Conservation (phyloP, 2,329 filamentous ascomycete genomes). For the Colletotrichum phormii region DNA sequence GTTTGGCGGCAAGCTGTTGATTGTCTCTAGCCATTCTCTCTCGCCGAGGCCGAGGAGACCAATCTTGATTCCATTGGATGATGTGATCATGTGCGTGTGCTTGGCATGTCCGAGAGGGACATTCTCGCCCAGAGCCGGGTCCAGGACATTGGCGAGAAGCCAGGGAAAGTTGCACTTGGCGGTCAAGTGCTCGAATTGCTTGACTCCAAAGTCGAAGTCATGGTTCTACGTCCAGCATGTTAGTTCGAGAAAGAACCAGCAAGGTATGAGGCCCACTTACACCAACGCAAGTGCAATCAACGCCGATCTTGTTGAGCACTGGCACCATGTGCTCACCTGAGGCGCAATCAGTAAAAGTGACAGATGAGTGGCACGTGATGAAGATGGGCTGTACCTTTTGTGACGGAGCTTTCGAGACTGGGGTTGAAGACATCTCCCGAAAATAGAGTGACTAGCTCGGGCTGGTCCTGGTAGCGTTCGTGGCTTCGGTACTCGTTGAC, state of each 20-base stretch:
- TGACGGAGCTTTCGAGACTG: constrained; percentile 87
- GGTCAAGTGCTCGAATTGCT: constrained; percentile 80
- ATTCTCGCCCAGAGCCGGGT: constrained; percentile 81
- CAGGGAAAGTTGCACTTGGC: constrained; percentile 86
- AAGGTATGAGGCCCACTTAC: constrained; percentile 59
- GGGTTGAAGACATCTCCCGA: constrained; percentile 95
- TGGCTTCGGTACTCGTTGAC: constrained; percentile 79
- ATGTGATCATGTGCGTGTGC: constrained; percentile 80
- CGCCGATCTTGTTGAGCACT: constrained; percentile 81
- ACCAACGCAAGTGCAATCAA: constrained; percentile 84
- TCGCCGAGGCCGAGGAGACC: constrained; percentile 89
- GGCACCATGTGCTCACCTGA: constrained; percentile 87
- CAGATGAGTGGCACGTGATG: not conserved
- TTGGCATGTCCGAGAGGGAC: constrained; percentile 81
- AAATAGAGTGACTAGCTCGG: constrained; percentile 81
- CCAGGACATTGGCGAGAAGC: constrained; percentile 89
- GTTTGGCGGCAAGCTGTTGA: constrained; percentile 85
- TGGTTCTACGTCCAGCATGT: constrained; percentile 72
- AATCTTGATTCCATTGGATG: constrained; percentile 86
- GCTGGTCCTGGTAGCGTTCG: constrained; percentile 69
- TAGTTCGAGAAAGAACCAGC: constrained; percentile 33
- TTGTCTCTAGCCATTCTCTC: constrained; percentile 89
- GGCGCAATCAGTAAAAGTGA: not conserved
- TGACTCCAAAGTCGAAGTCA: constrained; percentile 91
- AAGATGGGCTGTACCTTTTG: constrained; percentile 70